A percentile compares a stretch with the other conserved stretches of the same genome.
Evolutionary conservation across 2,329 filamentous ascomycete species (phyloP).

Genomic region (Diaporthe ilicicola): DNA sequence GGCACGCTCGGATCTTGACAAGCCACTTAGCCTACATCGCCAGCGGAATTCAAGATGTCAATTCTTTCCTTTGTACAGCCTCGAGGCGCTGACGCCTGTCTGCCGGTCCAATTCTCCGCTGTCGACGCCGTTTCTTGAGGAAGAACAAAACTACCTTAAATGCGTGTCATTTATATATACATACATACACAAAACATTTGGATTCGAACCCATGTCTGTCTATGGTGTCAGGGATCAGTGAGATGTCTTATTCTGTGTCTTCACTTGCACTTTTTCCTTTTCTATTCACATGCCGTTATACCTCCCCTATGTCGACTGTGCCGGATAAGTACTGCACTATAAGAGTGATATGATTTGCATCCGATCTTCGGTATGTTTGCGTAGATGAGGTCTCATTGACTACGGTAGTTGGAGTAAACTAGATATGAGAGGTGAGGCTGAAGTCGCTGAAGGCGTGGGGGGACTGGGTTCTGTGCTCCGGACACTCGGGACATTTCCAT

Average conservation of each 20-base stretch:
- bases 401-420: background rate
- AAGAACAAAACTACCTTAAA: background rate
- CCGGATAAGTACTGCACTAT: too few relatives aligned
- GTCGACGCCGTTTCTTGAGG: background rate
- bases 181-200: slow-evolving; percentile 13
- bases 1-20: background rate
- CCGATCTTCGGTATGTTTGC: background rate
- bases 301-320: background rate
- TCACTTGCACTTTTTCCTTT: too few relatives aligned
- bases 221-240: background rate
- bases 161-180: slow-evolving; percentile 10
- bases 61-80: slow-evolving; percentile 24
- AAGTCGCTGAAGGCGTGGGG: background rate
- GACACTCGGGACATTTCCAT: slow-evolving; percentile 21
- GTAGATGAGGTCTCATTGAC: background rate
- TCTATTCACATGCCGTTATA: background rate
- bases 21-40: slow-evolving; percentile 10
- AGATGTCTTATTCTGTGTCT: too few relatives aligned
- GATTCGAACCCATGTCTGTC: background rate
- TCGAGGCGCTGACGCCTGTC: background rate
- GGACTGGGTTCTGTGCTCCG: slow-evolving; percentile 14
- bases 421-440: background rate
- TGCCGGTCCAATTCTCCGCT: background rate
- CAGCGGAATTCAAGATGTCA: slow-evolving; percentile 15
- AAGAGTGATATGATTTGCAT: background rate